These are phyloP conservation scores for Phytophthora podocarpi DNA, from an alignment of 352 stramenopile species.

Conservation along the genomic window DNA sequence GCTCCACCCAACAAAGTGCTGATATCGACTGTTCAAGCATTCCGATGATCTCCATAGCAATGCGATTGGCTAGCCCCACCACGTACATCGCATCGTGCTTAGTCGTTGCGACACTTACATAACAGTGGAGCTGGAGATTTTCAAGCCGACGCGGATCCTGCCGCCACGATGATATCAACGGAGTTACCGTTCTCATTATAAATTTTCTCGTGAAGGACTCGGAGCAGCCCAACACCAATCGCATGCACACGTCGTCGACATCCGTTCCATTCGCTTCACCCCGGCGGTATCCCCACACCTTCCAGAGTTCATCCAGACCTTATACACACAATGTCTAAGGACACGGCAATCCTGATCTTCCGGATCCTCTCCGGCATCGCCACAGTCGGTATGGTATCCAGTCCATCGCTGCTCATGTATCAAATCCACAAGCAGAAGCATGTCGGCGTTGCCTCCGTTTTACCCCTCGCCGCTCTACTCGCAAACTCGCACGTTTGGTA, in stretches of 20 bases:
- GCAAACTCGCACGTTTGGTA: constrained; percentile 50
- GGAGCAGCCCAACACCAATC: constrained; percentile 22
- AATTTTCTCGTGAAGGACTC: constrained; percentile 14
- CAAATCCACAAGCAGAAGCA: constrained; percentile 47
- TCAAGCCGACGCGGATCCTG: too few species aligned
- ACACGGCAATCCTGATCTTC: constrained; percentile 32
- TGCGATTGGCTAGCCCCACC: constrained; percentile 22
- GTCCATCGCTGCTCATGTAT: constrained; percentile 41
- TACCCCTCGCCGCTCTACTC: constrained; percentile 46
- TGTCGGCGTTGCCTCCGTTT: constrained; percentile 41
- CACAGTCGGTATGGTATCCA: constrained; percentile 47
- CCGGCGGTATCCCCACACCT: constrained; percentile 6
- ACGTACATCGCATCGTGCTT: neutral
- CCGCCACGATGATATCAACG: neutral
- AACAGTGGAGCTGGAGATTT: constrained; percentile 1
- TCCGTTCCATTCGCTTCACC: constrained; percentile 5
- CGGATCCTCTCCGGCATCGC: constrained; percentile 36
- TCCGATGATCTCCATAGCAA: constrained; percentile 19
- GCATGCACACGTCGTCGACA: constrained; percentile 7
- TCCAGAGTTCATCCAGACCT: too few species aligned
- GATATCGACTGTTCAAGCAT: constrained; percentile 2
- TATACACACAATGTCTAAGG: constrained; percentile 30
- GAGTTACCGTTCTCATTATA: constrained; percentile 12
- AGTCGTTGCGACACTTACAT: constrained; percentile 20
- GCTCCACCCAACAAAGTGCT: constrained; percentile 7